phyloP scores from a whole-genome alignment of 2,329 filamentous ascomycete genomes.

The Diplodia scrobiculata region DNA sequence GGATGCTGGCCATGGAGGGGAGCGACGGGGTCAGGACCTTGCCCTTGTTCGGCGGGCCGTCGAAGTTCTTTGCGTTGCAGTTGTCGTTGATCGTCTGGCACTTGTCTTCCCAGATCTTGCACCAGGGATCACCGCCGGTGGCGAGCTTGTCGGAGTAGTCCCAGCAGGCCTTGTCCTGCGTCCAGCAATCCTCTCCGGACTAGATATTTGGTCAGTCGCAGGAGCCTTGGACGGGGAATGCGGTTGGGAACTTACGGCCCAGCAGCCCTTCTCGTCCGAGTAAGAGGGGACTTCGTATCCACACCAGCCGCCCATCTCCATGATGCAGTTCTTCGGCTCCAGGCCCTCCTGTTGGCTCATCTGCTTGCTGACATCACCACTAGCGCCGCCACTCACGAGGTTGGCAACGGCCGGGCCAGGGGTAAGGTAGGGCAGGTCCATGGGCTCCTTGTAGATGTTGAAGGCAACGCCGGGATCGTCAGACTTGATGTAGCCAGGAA shows the following conservation, averaged over 20 bases:
- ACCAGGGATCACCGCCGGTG: conserved; percentile 61
- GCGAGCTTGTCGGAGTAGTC: conserved; percentile 57
- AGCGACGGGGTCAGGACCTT: conserved; percentile 44
- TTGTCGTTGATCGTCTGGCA: conserved; percentile 54
- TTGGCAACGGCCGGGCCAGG: conserved; percentile 61
- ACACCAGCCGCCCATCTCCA: conserved; percentile 74
- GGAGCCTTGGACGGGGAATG: background rate
- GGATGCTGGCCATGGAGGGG: conserved; percentile 31
- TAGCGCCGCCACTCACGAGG: conserved; percentile 42
- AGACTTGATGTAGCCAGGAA: conserved; percentile 65
- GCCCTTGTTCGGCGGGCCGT: conserved; percentile 50
- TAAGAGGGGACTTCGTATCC: conserved; percentile 63
- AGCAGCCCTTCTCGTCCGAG: conserved; percentile 60
- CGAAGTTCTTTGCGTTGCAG: conserved; percentile 48
- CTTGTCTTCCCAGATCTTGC: conserved; percentile 64
- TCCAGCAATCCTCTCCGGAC: conserved; percentile 35
- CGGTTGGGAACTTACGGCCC: conserved; percentile 47
- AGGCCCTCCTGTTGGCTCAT: conserved; percentile 52
- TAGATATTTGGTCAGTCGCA: conserved; percentile 17
- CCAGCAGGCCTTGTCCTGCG: conserved; percentile 49
- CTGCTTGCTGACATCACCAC: conserved; percentile 28
- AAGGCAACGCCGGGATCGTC: conserved; percentile 61
- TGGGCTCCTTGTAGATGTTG: conserved; percentile 61
- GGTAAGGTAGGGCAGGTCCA: conserved; percentile 59
- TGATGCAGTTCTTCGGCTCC: conserved; percentile 59